A percentile compares a stretch with the other conserved stretches of the same genome.
Conservation (phyloP, 805 yeast species). For the Naumovozyma baii region DNA sequence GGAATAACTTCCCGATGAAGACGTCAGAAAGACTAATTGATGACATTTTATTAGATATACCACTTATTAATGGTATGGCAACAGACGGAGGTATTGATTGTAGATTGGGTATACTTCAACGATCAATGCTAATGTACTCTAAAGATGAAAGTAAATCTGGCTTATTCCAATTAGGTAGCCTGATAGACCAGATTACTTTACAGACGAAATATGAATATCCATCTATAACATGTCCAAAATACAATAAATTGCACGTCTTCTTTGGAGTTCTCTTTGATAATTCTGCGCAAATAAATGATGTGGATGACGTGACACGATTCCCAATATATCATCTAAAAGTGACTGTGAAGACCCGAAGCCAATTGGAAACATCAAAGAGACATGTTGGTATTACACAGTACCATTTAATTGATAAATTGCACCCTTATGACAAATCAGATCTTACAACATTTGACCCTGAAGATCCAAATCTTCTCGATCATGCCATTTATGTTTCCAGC, state of each 20-base stretch:
- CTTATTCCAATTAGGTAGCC: slow-evolving; percentile 18
- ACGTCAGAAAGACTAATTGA: slow-evolving; percentile 60
- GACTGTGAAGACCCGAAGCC: slow-evolving; percentile 25
- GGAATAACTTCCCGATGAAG: slow-evolving; percentile 35
- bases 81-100: neutral
- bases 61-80: slow-evolving; percentile 15
- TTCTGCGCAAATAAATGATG: slow-evolving; percentile 4
- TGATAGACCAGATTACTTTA: slow-evolving; percentile 25
- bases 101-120: slow-evolving; percentile 17
- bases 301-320: slow-evolving; percentile 11
- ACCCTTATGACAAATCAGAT: slow-evolving; percentile 27
- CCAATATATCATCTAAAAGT: slow-evolving; percentile 31
- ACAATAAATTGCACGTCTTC: slow-evolving; percentile 26
- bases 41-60: slow-evolving; percentile 43
- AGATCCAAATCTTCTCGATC: slow-evolving; percentile 35
- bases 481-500: slow-evolving; percentile 39
- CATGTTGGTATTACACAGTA: slow-evolving; percentile 27
- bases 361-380: slow-evolving; percentile 22
- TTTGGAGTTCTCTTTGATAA: slow-evolving; percentile 23
- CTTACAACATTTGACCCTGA: slow-evolving; percentile 10
- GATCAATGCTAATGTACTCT: slow-evolving; percentile 27
- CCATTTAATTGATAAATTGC: slow-evolving; percentile 25
- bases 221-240: slow-evolving; percentile 20
- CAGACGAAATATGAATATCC: slow-evolving; percentile 24
- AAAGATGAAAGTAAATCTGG: slow-evolving; percentile 13